Percentiles rank a stretch among this genome's conserved stretches.
Evolutionary conservation across 148 eudicot species (phyloP).

Genomic region (Nepenthes mirabilis): DNA sequence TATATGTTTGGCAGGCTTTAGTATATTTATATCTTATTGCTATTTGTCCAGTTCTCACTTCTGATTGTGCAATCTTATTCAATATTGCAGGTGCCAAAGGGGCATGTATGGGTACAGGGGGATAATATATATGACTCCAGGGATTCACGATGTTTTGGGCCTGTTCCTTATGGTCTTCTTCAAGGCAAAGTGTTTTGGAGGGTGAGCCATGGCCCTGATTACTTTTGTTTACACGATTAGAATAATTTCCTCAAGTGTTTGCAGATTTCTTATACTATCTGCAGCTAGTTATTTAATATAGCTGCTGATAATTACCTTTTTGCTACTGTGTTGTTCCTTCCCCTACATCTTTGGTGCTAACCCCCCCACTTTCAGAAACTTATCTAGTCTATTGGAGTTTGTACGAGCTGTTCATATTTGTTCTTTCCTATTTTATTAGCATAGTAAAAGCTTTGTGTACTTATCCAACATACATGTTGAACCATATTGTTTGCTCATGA

Average conservation of each 20-base stretch:
- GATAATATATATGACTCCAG: constrained; percentile 48
- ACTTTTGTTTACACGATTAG: background rate
- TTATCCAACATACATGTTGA: background rate
- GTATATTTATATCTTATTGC: background rate
- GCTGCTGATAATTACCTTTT: too few species aligned
- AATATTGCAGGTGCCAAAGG: constrained; percentile 60
- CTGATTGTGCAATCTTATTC: background rate
- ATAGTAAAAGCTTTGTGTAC: too few species aligned
- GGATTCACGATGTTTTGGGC: constrained; percentile 72
- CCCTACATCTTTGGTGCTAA: too few species aligned
- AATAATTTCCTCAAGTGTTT: background rate
- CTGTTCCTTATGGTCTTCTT: constrained; percentile 62
- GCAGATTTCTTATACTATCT: too few species aligned
- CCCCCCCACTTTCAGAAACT: too few species aligned
- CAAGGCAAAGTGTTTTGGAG: constrained; percentile 47
- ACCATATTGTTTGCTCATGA: too few species aligned
- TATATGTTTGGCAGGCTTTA: background rate
- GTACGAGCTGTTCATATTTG: too few species aligned
- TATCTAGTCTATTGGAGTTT: too few species aligned
- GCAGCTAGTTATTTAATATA: too few species aligned
- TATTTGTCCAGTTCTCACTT: background rate
- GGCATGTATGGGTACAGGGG: constrained; percentile 80
- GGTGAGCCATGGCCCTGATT: constrained; percentile 22
- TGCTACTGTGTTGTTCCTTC: too few species aligned
- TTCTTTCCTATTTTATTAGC: too few species aligned